phyloP scores from a whole-genome alignment of 75 land plant genomes.

The Cunninghamia lanceolata region DNA sequence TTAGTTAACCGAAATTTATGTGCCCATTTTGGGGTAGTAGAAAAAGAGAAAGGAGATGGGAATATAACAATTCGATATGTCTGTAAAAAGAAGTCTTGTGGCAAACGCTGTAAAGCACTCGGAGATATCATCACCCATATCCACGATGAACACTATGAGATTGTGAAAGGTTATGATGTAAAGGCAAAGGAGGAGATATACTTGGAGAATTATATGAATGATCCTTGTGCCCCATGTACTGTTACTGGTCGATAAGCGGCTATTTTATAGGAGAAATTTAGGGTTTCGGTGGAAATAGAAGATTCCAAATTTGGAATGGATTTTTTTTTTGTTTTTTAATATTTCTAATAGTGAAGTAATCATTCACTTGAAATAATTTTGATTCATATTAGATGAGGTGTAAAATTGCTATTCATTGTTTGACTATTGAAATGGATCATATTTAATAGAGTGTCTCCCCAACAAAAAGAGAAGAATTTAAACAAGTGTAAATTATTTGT shows the following conservation, averaged over 20 bases:
- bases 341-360: too few relatives aligned
- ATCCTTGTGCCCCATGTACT: neutral
- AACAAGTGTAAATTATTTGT: too few relatives aligned
- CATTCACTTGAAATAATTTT: too few relatives aligned
- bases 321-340: too few relatives aligned
- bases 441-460: too few relatives aligned
- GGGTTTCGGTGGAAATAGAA: too few relatives aligned
- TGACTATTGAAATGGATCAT: too few relatives aligned
- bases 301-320: too few relatives aligned
- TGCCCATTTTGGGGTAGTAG: constrained; percentile 27
- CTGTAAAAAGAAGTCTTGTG: constrained; percentile 38
- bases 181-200: neutral
- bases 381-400: too few relatives aligned
- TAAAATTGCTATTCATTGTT: too few relatives aligned
- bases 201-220: neutral
- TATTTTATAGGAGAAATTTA: constrained; percentile 22
- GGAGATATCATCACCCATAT: constrained; percentile 34
- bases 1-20: constrained; percentile 20
- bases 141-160: neutral
- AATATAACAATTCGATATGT: constrained; percentile 23
- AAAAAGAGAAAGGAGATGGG: constrained; percentile 37
- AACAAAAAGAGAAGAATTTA: too few relatives aligned
- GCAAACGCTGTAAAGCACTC: constrained; percentile 39
- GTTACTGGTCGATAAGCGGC: too few relatives aligned
- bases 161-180: neutral